These are phyloP conservation scores for Entomortierella beljakovae DNA, from an alignment of 192 early-diverging fungal species.

Conservation along the genomic window DNA sequence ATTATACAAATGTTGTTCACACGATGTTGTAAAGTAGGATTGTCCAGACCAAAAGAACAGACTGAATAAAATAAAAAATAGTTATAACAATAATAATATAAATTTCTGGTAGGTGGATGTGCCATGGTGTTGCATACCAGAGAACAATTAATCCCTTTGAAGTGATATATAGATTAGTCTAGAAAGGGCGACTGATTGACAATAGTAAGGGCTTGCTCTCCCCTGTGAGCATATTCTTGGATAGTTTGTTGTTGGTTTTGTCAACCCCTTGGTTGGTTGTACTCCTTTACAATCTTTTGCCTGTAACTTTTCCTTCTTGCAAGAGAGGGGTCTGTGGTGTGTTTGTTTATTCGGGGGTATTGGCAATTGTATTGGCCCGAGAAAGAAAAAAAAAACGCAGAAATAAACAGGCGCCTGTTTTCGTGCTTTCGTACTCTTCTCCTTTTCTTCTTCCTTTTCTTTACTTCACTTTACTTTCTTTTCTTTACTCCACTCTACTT, in stretches of 20 bases:
- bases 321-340: constrained; percentile 3
- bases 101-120: too few relatives aligned
- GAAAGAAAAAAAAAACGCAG: not conserved
- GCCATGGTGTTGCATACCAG: too few relatives aligned
- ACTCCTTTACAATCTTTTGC: not conserved
- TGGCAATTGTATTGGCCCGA: not conserved
- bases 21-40: not conserved
- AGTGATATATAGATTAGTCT: too few relatives aligned
- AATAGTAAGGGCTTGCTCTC: not conserved
- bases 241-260: not conserved
- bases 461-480: not conserved
- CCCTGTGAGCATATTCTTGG: not conserved
- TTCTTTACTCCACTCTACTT: not conserved
- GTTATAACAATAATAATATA: too few relatives aligned
- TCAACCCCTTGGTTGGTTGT: not conserved
- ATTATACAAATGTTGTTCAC: not conserved
- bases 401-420: not conserved
- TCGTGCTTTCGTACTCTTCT: not conserved
- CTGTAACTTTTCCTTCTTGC: not conserved
- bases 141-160: too few relatives aligned
- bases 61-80: not conserved
- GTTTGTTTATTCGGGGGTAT: not conserved
- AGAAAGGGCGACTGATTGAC: too few relatives aligned
- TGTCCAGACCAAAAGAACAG: not conserved
- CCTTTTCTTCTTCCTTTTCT: not conserved